Evolutionary conservation across 1,284 basidiomycete species (phyloP), one percentile per base, ranked within the genome.

Genomic region (Papiliotrema laurentii): DNA sequence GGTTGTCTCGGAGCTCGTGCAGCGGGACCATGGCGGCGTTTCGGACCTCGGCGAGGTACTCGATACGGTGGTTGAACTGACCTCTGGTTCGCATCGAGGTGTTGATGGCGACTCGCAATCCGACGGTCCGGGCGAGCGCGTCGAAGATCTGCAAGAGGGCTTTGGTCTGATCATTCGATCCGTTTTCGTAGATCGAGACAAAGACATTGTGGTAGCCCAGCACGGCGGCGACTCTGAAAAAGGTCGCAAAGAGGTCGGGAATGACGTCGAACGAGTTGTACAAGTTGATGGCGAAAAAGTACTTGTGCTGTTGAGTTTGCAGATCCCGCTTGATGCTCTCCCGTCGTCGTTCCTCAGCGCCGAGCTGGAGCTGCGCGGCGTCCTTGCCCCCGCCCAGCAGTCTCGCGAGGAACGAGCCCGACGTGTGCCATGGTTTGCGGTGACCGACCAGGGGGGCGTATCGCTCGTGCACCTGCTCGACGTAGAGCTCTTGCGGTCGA

Each of bases 181-280:
- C 93, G 75, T 97, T 97, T 77, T 97, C 92, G 79, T 97, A 97
- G 60, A 97, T 94, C 36, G 90, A 93, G 35, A 97, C 89, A 69
- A 85, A 96, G 61, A 94, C 89, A 68, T 97, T 97, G 73, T 94
- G 89, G 75, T 88, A 96, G 1, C 92, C 93, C 27, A 97, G 79
- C 54, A 97, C 83, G 18, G 88, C 80, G 0, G 89, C 84, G 22
- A 89, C 83, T 47, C 89, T 83, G 78, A 97, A 96, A 59, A 97
- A 84, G n/a, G 91, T 92, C 33, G 89, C 83, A 71, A 97, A 96
- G 30, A 97, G 79, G 74, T 97, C 92, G 11, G 92, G 92, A 56
- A 97, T 92, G 68, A 97, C 77, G 76, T 94, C 90, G 80, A 97
- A 97, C n/a, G 89, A 92, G 78, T 93, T 92, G 79, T 92, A 93